Percentiles rank a stretch among this genome's conserved stretches.
Conservation (phyloP, 2,329 filamentous ascomycete species). For the Fusarium sp. region DNA sequence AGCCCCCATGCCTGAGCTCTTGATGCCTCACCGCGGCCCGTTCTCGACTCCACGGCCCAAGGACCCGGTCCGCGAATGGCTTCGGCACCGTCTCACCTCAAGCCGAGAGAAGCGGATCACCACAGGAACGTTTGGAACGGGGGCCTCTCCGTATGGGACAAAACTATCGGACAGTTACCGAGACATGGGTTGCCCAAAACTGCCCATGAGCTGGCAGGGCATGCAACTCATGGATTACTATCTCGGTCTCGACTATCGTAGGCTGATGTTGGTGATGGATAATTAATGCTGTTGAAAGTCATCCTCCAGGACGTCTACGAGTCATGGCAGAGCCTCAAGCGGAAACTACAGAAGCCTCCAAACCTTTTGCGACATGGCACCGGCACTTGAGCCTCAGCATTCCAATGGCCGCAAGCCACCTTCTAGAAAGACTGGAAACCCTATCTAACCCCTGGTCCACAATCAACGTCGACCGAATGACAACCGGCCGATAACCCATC, state of each 20-base stretch:
- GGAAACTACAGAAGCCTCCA: conserved; percentile 2
- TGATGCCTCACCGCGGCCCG: conserved; percentile 10
- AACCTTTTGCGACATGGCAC: conserved; percentile 21
- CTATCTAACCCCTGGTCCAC: background rate
- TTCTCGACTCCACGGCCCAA: background rate
- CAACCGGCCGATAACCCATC: background rate
- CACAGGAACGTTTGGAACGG: background rate
- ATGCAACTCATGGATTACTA: background rate
- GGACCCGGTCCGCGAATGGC: background rate
- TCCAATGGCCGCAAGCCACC: conserved; percentile 20
- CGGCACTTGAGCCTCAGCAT: conserved; percentile 24
- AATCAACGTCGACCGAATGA: conserved; percentile 1
- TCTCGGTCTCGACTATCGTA: background rate
- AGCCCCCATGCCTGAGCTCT: background rate
- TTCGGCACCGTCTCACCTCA: conserved; percentile 4
- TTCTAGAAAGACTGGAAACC: conserved; percentile 10
- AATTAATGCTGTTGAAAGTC: background rate
- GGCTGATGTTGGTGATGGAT: background rate
- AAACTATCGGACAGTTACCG: conserved; percentile 8
- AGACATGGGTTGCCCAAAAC: conserved; percentile 10
- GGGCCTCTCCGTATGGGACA: background rate
- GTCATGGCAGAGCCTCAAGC: conserved; percentile 12
- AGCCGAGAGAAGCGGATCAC: background rate
- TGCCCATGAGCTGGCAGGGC: background rate
- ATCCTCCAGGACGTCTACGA: background rate